phyloP scores from a whole-genome alignment of 2,329 filamentous ascomycete genomes.

The Talaromyces sp. region DNA sequence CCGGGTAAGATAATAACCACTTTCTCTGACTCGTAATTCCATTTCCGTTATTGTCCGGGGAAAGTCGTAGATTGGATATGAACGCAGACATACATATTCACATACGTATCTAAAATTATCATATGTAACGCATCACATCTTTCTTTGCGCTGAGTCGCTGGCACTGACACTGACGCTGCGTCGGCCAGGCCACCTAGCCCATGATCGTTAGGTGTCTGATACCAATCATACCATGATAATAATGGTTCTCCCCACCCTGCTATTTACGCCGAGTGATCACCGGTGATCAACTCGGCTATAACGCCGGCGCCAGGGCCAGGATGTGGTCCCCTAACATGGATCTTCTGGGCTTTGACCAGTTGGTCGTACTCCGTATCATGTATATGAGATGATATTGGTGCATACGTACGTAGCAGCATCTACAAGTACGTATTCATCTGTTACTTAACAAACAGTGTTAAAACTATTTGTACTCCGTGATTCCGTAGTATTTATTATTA shows the following conservation, averaged over 20 bases:
- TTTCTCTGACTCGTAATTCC: neutral
- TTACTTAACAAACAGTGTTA: neutral
- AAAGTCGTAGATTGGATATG: neutral
- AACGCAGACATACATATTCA: neutral
- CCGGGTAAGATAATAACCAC: neutral
- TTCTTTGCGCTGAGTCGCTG: neutral
- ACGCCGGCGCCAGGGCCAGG: constrained; percentile 2
- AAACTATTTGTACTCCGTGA: neutral
- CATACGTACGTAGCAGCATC: neutral
- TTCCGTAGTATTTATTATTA: neutral
- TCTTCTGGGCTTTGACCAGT: neutral
- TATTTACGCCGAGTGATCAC: neutral
- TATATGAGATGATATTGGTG: neutral
- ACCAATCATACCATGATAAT: neutral
- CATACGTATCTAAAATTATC: neutral
- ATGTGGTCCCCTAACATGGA: neutral
- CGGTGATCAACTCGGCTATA: constrained; percentile 5
- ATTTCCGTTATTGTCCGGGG: neutral
- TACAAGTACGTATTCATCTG: neutral
- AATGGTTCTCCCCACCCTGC: neutral
- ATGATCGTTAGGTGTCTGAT: neutral
- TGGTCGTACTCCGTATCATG: neutral
- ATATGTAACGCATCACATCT: neutral
- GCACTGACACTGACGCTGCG: neutral
- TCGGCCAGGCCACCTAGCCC: neutral